Evolutionary conservation across 306 rosid species (phyloP).

Genomic region (Bauhinia variegata): DNA sequence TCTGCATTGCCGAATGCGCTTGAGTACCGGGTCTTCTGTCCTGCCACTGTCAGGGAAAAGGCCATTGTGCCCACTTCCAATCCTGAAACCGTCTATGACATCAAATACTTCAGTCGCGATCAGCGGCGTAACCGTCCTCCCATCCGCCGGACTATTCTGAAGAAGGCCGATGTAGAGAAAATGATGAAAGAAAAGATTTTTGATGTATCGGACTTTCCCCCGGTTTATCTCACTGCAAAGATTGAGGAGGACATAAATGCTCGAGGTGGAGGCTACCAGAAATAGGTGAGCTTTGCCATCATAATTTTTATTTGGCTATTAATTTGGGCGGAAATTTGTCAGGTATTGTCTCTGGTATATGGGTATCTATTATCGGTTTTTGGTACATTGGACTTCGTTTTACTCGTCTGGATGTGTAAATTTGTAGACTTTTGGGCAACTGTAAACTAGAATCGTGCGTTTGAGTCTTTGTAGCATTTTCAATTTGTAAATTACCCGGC

Average conservation of each 20-base stretch:
- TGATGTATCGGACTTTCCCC: slow-evolving; percentile 64
- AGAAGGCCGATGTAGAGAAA: slow-evolving; percentile 66
- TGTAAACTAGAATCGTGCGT: too few relatives aligned
- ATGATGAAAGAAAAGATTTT: slow-evolving; percentile 61
- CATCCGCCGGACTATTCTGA: slow-evolving; percentile 61
- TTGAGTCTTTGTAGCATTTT: not conserved
- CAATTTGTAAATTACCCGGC: too few relatives aligned
- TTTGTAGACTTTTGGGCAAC: not conserved
- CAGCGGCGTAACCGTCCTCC: slow-evolving; percentile 99
- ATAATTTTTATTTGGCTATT: not conserved
- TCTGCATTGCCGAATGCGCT: slow-evolving; percentile 61
- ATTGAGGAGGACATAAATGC: slow-evolving; percentile 71
- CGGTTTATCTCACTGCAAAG: slow-evolving; percentile 56
- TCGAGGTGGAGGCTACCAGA: slow-evolving; percentile 90
- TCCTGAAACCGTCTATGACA: slow-evolving; percentile 87
- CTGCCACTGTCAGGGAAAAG: slow-evolving; percentile 59
- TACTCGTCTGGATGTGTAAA: too few relatives aligned
- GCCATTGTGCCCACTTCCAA: slow-evolving; percentile 65
- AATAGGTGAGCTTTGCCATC: slow-evolving; percentile 39
- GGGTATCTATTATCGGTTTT: too few relatives aligned
- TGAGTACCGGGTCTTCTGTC: slow-evolving; percentile 79
- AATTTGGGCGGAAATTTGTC: not conserved
- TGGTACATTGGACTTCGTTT: too few relatives aligned
- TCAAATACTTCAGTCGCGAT: slow-evolving; percentile 80
- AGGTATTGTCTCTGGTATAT: not conserved